Base-by-base conservation (phyloP, 768 basidiomycete genomes). In the Lepiota subincarnata region DNA sequence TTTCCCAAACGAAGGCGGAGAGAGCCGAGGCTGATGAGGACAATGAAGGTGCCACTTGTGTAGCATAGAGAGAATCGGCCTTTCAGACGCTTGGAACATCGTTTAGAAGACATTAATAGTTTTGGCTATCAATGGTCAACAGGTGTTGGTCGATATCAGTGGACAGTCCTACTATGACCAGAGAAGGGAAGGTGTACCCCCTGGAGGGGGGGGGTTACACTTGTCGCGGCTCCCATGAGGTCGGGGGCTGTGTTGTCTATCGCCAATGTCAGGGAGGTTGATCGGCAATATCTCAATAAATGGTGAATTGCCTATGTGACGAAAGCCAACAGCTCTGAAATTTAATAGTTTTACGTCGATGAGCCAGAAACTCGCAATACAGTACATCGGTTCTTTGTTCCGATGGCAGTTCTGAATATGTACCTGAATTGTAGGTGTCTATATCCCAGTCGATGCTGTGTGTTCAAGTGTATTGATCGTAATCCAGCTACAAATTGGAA, bases 61-160 rank as follows among this genome's bases (percentile, higher is more conserved):
- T 72, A 5, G 78, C 68, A 53, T 77, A 77, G 36, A 77, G 65
- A 1, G 69, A 66, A 60, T 76, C 77, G 12, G 76, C 76, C 39
- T 72, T 70, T 59, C 72, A 75, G 53, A 66, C 78, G 51, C 77
- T 66, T 3, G 31, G 7, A 7, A 11, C 31, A 31, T 31, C 6
- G 31, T 31, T 31, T 31, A 11, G 7, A 3, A 31, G 31, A 24
- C 24, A 24, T 24, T 2, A 2, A 24, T 24, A 24, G 2, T 24
- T 24, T 2, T 5, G 5, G 24, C 24, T 24, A 2, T 24, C 5
- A 24, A 24, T 24, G 5, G 24, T 24, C 5, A 24, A 24, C 24
- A 24, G n/a, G n/a, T n/a, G n/a, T n/a, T n/a, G n/a, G n/a, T n/a
- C n/a, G n/a, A n/a, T n/a, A n/a, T n/a, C n/a, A n/a, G n/a, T n/a